These are phyloP conservation scores for Allomyces javanicus DNA, from an alignment of 192 early-diverging fungal genomes.

Conservation along the genomic window DNA sequence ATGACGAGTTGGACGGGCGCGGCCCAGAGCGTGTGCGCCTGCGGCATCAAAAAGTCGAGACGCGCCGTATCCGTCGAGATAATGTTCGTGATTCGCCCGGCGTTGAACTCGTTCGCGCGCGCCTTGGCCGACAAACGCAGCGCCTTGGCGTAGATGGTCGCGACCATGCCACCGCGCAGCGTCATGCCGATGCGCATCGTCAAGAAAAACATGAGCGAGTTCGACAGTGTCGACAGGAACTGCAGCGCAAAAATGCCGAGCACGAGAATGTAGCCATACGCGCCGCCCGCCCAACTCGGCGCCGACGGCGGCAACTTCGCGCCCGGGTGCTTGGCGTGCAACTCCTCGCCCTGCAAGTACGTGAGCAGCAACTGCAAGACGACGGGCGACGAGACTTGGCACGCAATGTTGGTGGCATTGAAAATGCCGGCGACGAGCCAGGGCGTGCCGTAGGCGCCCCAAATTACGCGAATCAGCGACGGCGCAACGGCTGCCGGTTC, in stretches of 20 bases:
- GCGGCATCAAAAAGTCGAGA: conserved; percentile 4
- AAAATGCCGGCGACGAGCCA: conserved; percentile 9
- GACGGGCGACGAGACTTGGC: conserved; percentile 5
- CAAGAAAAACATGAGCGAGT: conserved; percentile 11
- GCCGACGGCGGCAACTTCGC: too few species aligned
- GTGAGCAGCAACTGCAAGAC: conserved; percentile 7
- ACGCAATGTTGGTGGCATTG: conserved; percentile 5
- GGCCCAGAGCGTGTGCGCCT: conserved; percentile 13
- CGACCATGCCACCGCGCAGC: conserved; percentile 25
- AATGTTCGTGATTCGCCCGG: conserved; percentile 41
- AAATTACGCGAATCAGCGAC: not conserved
- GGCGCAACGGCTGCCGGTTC: not conserved
- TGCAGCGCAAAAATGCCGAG: conserved; percentile 6
- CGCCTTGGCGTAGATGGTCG: conserved; percentile 35
- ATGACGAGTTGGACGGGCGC: conserved; percentile 9
- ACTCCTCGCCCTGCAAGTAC: conserved; percentile 1
- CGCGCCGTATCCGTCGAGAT: conserved; percentile 27
- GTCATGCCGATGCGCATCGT: conserved; percentile 16
- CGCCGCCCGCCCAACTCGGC: conserved; percentile 2
- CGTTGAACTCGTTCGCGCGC: conserved; percentile 30
- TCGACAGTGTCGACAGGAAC: conserved; percentile 7
- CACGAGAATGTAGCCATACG: conserved; percentile 8
- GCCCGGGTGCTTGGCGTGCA: not conserved
- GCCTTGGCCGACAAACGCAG: conserved; percentile 26
- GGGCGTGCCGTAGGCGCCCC: conserved; percentile 4